These are phyloP conservation scores for Wickerhamomyces pijperi DNA, from an alignment of 805 yeast species.

Conservation along the genomic window DNA sequence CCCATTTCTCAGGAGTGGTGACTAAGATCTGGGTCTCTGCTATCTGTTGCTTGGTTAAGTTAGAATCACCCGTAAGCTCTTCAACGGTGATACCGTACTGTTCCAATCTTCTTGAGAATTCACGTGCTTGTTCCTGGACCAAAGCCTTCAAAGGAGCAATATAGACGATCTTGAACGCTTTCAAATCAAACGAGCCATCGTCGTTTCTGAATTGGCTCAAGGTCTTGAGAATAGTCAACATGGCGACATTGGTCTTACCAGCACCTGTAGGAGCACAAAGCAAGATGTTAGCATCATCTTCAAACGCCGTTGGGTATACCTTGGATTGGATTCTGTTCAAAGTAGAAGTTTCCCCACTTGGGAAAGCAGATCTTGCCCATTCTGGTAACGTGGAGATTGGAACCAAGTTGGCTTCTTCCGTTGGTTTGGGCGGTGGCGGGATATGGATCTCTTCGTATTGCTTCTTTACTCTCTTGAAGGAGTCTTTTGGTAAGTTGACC, in stretches of 20 bases:
- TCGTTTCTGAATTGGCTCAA: constrained; percentile 39
- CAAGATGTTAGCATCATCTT: constrained; percentile 57
- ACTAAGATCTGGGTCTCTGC: constrained; percentile 72
- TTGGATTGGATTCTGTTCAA: constrained; percentile 79
- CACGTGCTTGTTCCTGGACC: constrained; percentile 90
- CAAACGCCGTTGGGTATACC: constrained; percentile 71
- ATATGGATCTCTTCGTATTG: constrained; percentile 81
- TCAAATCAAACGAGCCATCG: constrained; percentile 38
- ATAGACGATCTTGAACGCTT: constrained; percentile 67
- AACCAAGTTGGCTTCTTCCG: constrained; percentile 32
- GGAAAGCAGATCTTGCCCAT: constrained; percentile 78
- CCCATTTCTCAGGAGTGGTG: constrained; percentile 98
- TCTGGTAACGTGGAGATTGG: constrained; percentile 55
- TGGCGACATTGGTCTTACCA: constrained; percentile 95
- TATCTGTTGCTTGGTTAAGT: constrained; percentile 65
- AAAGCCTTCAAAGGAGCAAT: constrained; percentile 91
- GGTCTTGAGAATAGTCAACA: constrained; percentile 63
- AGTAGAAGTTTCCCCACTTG: constrained; percentile 47
- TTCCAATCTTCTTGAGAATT: constrained; percentile 58
- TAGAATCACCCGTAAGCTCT: constrained; percentile 87
- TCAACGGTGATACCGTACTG: constrained; percentile 61
- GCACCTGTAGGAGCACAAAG: constrained; percentile 99
- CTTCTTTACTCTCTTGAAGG: constrained; percentile 63
- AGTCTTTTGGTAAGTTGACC: constrained; percentile 71
- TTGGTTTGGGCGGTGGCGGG: constrained; percentile 67